These are phyloP conservation scores for Cladosporium colombiae DNA, from an alignment of 2,329 filamentous ascomycete species.

Conservation along the genomic window DNA sequence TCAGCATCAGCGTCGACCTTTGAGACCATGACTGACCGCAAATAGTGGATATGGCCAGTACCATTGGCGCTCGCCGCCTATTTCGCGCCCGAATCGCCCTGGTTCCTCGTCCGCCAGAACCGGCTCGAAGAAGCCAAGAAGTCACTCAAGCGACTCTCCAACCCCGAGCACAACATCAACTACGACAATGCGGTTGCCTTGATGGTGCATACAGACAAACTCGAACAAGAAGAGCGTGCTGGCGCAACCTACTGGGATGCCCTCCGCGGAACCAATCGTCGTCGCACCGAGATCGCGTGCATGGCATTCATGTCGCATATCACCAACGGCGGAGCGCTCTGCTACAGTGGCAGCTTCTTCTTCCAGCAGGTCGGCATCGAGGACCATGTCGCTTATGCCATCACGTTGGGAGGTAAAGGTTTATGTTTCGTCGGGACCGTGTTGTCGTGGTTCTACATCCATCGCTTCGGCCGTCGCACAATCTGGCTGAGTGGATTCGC, in stretches of 20 bases:
- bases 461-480: constrained; percentile 40
- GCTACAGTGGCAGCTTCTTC: constrained; percentile 42
- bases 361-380: constrained; percentile 43
- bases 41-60: constrained; percentile 45
- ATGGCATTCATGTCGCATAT: constrained; percentile 42
- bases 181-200: constrained; percentile 38
- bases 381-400: constrained; percentile 36
- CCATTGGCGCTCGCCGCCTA: constrained; percentile 32
- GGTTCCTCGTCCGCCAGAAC: constrained; percentile 28
- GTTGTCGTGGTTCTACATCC: constrained; percentile 33
- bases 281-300: constrained; percentile 45
- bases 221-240: constrained; percentile 34
- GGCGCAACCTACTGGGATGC: constrained; percentile 40
- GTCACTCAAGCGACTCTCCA: constrained; percentile 23
- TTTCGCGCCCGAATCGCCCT: constrained; percentile 28
- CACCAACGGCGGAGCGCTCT: constrained; percentile 36
- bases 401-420: constrained; percentile 36
- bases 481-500: constrained; percentile 37
- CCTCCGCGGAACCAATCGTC: constrained; percentile 46
- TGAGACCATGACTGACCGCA: not conserved
- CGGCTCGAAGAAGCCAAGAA: constrained; percentile 25
- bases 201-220: constrained; percentile 41
- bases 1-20: not conserved
- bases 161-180: constrained; percentile 29
- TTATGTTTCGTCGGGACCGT: constrained; percentile 27